Percentiles rank a stretch among this genome's conserved stretches.
Conservation (phyloP, 2,329 filamentous ascomycete species). For the Venturia oleaginea region DNA sequence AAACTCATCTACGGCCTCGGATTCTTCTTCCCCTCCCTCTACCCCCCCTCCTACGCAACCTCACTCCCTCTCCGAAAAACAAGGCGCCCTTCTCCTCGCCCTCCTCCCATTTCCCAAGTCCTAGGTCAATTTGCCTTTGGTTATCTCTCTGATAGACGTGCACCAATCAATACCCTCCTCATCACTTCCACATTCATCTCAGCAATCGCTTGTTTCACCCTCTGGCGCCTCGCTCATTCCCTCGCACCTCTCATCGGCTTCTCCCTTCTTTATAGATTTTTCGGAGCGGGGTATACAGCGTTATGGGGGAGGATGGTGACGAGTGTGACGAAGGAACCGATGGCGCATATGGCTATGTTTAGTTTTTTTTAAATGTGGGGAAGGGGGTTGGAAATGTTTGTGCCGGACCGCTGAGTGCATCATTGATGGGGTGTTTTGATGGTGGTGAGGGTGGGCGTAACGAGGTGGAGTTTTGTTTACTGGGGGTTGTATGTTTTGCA, state of each 20-base stretch:
- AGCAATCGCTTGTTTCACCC: not conserved
- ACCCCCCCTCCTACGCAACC: slow-evolving; percentile 9
- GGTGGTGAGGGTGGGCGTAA: not conserved
- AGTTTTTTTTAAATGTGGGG: slow-evolving; percentile 6
- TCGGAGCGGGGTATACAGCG: slow-evolving; percentile 13
- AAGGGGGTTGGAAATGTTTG: slow-evolving; percentile 10
- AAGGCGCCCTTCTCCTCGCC: slow-evolving; percentile 9
- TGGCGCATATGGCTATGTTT: slow-evolving; percentile 7
- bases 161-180: not conserved
- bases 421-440: not conserved
- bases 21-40: slow-evolving; percentile 12
- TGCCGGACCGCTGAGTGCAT: slow-evolving; percentile 10
- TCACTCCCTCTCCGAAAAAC: not conserved
- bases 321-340: slow-evolving; percentile 10
- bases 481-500: not conserved
- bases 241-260: slow-evolving; percentile 9
- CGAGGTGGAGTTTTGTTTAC: not conserved
- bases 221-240: slow-evolving; percentile 10
- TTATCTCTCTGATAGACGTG: slow-evolving; percentile 6
- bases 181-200: slow-evolving; percentile 12
- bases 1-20: slow-evolving; percentile 13
- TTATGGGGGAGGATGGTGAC: slow-evolving; percentile 11
- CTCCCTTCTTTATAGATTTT: slow-evolving; percentile 11
- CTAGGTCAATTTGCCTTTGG: slow-evolving; percentile 7
- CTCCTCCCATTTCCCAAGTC: slow-evolving; percentile 6